These are phyloP conservation scores for Suillus clintonianus DNA, from an alignment of 768 basidiomycete species.

Conservation along the genomic window DNA sequence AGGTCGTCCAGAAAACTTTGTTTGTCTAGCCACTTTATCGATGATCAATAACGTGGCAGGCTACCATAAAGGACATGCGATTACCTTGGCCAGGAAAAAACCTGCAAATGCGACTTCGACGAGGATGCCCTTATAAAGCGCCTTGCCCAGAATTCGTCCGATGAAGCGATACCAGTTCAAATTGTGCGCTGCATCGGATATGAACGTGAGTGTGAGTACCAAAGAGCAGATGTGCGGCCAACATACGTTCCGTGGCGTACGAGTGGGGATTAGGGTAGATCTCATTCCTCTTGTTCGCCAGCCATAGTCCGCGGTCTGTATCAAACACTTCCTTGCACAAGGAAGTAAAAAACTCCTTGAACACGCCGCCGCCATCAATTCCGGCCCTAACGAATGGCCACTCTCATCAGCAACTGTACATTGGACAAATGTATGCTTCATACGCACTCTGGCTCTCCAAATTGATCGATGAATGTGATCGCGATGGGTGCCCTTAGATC, in stretches of 20 bases:
- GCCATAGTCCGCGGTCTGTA: slow-evolving; percentile 91
- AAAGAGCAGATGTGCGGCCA: slow-evolving; percentile 22
- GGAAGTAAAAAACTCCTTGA: slow-evolving; percentile 97
- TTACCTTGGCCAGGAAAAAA: slow-evolving; percentile 89
- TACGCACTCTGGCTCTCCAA: slow-evolving; percentile 79
- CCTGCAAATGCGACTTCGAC: slow-evolving; percentile 94
- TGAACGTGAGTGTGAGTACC: not conserved
- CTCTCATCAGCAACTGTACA: slow-evolving; percentile 4
- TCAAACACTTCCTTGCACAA: slow-evolving; percentile 94
- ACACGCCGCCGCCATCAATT: slow-evolving; percentile 95
- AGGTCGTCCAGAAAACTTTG: slow-evolving; percentile 94
- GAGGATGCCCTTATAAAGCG: slow-evolving; percentile 93
- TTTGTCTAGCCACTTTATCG: slow-evolving; percentile 79
- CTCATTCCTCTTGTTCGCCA: slow-evolving; percentile 87
- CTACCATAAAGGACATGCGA: slow-evolving; percentile 6
- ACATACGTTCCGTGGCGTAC: slow-evolving; percentile 85
- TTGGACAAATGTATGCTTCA: not conserved
- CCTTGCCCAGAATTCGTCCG: slow-evolving; percentile 92
- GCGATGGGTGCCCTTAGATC: slow-evolving; percentile 82
- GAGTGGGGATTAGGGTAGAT: slow-evolving; percentile 93
- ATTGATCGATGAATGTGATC: slow-evolving; percentile 93
- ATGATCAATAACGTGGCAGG: not conserved
- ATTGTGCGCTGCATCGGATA: slow-evolving; percentile 60
- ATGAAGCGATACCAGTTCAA: slow-evolving; percentile 93
- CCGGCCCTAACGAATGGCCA: slow-evolving; percentile 56